A percentile compares a stretch with the other conserved stretches of the same genome.
These are phyloP conservation scores for Microdochium nivale DNA, from an alignment of 2,329 filamentous ascomycete genomes.

Conservation along the genomic window DNA sequence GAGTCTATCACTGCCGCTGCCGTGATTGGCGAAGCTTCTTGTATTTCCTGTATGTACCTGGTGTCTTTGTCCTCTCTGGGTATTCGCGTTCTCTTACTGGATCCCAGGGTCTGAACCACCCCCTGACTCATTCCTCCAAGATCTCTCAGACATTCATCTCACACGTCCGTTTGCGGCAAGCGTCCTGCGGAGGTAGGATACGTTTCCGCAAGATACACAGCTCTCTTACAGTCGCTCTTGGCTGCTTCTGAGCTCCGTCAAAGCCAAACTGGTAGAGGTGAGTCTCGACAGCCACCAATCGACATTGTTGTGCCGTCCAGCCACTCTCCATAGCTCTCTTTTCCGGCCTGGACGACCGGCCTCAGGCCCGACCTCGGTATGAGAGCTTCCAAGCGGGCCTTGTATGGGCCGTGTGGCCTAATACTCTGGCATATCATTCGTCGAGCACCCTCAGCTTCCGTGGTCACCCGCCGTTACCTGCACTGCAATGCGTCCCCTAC, in stretches of 20 bases:
- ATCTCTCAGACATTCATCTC: not conserved
- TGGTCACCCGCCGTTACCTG: too few relatives aligned
- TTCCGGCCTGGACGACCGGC: too few relatives aligned
- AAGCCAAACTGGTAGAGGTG: not conserved
- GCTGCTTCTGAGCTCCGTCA: not conserved
- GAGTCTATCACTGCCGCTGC: not conserved
- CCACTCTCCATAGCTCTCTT: too few relatives aligned
- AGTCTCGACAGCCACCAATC: not conserved
- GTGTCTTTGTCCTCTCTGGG: not conserved
- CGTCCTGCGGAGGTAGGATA: not conserved
- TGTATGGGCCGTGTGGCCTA: too few relatives aligned
- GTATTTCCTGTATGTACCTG: not conserved
- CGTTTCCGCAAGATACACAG: not conserved
- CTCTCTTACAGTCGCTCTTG: not conserved
- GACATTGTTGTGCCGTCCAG: too few relatives aligned
- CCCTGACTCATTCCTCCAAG: not conserved
- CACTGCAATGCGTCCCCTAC: too few relatives aligned
- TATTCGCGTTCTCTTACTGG: not conserved
- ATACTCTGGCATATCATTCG: too few relatives aligned
- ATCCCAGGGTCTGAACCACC: not conserved
- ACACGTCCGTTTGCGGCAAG: not conserved
- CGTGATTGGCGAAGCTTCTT: not conserved
- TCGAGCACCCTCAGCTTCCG: too few relatives aligned
- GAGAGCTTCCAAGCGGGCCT: too few relatives aligned
- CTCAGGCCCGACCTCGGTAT: too few relatives aligned